A percentile compares a stretch with the other conserved stretches of the same genome.
phyloP scores from a whole-genome alignment of 2,329 filamentous ascomycete species.

The Verticillium isaacii region DNA sequence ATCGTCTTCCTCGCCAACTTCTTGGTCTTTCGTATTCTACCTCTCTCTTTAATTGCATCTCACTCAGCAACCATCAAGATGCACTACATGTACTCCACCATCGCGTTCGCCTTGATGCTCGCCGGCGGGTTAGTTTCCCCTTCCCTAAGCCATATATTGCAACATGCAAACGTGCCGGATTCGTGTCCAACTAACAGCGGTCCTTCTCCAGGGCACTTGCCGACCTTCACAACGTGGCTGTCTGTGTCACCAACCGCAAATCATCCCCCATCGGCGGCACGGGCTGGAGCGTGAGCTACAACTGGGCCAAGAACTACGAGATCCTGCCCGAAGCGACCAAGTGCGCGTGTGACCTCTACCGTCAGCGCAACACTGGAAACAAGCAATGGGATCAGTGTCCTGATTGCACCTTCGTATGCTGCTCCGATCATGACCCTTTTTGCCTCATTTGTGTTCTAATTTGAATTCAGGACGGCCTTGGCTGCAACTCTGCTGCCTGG shows the following conservation, averaged over 20 bases:
- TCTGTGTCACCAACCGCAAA: not conserved
- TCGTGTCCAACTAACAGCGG: not conserved
- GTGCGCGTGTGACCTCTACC: slow-evolving; percentile 11
- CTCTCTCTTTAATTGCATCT: not conserved
- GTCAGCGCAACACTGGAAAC: slow-evolving; percentile 12
- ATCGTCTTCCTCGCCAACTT: too few species aligned
- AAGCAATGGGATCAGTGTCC: slow-evolving; percentile 15
- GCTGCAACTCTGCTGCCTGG: slow-evolving; percentile 7
- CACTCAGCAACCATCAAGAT: not conserved
- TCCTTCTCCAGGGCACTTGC: not conserved
- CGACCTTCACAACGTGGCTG: slow-evolving; percentile 1
- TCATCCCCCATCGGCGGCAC: slow-evolving; percentile 4
- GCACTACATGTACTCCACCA: not conserved
- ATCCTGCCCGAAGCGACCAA: slow-evolving; percentile 5
- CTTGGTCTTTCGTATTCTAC: not conserved
- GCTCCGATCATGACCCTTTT: not conserved
- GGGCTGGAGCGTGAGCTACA: slow-evolving; percentile 5
- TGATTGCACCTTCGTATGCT: slow-evolving; percentile 7
- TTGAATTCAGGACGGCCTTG: not conserved
- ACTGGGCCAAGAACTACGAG: slow-evolving; percentile 6
- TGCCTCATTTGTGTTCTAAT: not conserved
- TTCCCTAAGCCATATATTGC: not conserved
- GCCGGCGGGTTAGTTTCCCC: not conserved
- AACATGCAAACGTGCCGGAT: not conserved
- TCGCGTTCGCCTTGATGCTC: not conserved